Evolutionary conservation across 805 yeast species (phyloP), one percentile per base, ranked within the genome.

Genomic region (Saturnispora bothae): DNA sequence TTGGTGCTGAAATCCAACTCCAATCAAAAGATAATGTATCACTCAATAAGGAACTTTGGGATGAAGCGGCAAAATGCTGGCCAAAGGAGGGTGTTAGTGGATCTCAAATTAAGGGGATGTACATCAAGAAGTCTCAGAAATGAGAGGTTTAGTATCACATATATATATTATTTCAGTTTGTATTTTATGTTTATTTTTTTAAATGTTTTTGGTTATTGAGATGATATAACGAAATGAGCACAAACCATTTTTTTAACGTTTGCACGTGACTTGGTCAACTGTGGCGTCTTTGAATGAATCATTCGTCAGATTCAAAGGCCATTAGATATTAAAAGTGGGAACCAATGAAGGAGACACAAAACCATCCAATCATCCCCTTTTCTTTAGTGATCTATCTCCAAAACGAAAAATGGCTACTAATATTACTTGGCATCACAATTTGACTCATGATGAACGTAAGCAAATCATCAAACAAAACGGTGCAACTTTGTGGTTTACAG

Each of bases 381-480:
- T 10, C 10, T 22, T 22, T 22, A 10, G 6, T 7, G 25, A 22
- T 10, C 10, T 22, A 22, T 12, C n/a, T 23, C 22, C 12, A 25
- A 5, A 36, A 16, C 15, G 10, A 26, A 50, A 41, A 49, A 89
- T 89, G 96, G 92, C 96, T 48, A 79, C 95, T 30, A 89, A 89
- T 57, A 85, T 89, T 60, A 86, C 96, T 48, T 89, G 97, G 96
- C 96, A 89, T 65, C 76, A 75, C 49, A 89, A 92, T 54, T 66
- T 89, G 50, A 78, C 92, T 17, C 85, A 81, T 60, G 77, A 68
- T 16, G 95, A 89, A 64, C 82, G 97, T 53, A 63, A 73, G 34
- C 62, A 57, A 21, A 63, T 83, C 40, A 74, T 83, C 44, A 76
- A 78, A 42, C 96, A 88, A 64, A 68, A 71, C 36, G 97, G 97